Percentiles rank a stretch among this genome's conserved stretches.
phyloP scores from a whole-genome alignment of 495 filamentous ascomycete species.

The Neurospora pannonica region DNA sequence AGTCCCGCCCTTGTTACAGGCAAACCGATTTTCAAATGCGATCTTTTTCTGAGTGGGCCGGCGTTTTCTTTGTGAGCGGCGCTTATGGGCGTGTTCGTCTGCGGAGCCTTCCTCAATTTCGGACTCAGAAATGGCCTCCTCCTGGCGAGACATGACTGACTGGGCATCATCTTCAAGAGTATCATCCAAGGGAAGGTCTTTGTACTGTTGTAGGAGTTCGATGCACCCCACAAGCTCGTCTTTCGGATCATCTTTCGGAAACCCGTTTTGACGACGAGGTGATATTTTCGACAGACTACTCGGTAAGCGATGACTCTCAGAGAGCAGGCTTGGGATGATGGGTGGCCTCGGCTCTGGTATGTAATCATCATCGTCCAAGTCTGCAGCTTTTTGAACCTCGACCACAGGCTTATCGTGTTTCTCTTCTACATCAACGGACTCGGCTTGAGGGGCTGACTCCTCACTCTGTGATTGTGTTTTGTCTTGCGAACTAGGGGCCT shows the following conservation, averaged over 20 bases:
- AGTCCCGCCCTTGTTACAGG: slow-evolving; percentile 34
- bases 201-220: slow-evolving; percentile 22
- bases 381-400: neutral
- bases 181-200: slow-evolving; percentile 27
- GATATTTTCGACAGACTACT: neutral
- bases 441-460: neutral
- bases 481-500: neutral
- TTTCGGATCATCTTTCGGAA: neutral
- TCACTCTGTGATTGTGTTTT: slow-evolving; percentile 9
- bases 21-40: slow-evolving; percentile 31
- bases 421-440: neutral
- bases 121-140: slow-evolving; percentile 6
- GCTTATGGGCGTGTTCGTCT: slow-evolving; percentile 16
- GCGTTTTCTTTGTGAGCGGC: neutral
- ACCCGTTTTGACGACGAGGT: neutral
- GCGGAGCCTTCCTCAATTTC: slow-evolving; percentile 13
- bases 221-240: slow-evolving; percentile 29
- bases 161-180: slow-evolving; percentile 25
- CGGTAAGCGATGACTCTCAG: neutral
- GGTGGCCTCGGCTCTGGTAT: neutral
- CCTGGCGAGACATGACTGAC: slow-evolving; percentile 7
- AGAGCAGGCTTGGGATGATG: neutral
- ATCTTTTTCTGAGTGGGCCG: slow-evolving; percentile 10
- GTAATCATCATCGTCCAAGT: neutral
- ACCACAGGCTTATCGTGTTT: neutral